Conservation (phyloP, 805 yeast species). For the Yamadazyma kitorensis region DNA sequence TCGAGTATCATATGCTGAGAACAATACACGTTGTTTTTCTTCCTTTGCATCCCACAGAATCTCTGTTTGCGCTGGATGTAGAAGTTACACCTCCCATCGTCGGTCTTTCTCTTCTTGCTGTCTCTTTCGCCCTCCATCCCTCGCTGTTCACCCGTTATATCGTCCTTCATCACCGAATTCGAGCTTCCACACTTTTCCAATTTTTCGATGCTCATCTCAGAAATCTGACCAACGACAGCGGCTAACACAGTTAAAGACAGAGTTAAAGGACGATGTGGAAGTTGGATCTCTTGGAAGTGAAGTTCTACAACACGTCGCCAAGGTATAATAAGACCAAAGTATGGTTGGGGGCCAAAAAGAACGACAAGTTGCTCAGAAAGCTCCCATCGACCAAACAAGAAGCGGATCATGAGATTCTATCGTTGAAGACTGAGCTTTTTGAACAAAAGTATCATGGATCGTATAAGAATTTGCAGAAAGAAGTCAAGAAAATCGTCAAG, state of each 20-base stretch:
- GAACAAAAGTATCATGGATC: slow-evolving; percentile 50
- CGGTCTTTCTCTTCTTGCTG: neutral
- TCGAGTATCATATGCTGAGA: slow-evolving; percentile 52
- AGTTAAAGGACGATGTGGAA: slow-evolving; percentile 33
- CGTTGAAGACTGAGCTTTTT: slow-evolving; percentile 44
- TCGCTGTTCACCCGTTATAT: slow-evolving; percentile 1
- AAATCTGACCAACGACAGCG: neutral
- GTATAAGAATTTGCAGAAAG: slow-evolving; percentile 37
- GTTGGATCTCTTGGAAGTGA: slow-evolving; percentile 54
- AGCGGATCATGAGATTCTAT: slow-evolving; percentile 44
- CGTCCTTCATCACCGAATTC: slow-evolving; percentile 4
- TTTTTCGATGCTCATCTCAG: slow-evolving; percentile 14
- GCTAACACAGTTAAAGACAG: no score
- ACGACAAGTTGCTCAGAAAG: slow-evolving; percentile 37
- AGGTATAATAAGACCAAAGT: slow-evolving; percentile 50
- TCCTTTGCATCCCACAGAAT: slow-evolving; percentile 60
- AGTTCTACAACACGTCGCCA: slow-evolving; percentile 41
- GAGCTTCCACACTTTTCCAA: neutral
- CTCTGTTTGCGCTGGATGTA: slow-evolving; percentile 50
- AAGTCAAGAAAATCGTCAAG: slow-evolving; percentile 22
- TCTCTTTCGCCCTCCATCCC: neutral
- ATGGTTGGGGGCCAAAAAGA: slow-evolving; percentile 44
- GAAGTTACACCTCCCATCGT: slow-evolving; percentile 41
- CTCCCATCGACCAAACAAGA: slow-evolving; percentile 40
- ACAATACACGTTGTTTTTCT: slow-evolving; percentile 49